These are phyloP conservation scores for Neurospora intermedia DNA, from an alignment of 495 filamentous ascomycete genomes.

Conservation along the genomic window DNA sequence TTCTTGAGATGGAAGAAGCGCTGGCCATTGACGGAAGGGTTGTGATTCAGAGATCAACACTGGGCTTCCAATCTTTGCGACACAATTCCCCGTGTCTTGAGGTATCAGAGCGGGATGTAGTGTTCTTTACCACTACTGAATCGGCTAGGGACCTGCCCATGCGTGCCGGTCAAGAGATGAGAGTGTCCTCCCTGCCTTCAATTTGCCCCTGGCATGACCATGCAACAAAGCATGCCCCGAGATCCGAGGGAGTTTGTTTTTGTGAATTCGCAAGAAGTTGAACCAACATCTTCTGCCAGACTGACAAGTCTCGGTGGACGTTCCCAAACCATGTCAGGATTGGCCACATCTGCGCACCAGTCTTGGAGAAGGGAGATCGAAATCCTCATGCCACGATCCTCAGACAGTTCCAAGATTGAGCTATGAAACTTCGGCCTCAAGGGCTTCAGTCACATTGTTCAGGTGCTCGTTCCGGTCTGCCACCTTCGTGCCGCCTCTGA, in stretches of 20 bases:
- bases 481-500: neutral
- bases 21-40: neutral
- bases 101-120: neutral
- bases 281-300: neutral
- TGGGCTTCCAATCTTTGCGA: neutral
- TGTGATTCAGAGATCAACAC: neutral
- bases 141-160: neutral
- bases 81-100: neutral
- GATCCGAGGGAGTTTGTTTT: neutral
- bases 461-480: neutral
- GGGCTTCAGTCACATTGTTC: neutral
- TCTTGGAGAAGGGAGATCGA: neutral
- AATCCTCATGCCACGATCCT: neutral
- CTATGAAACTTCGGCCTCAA: neutral
- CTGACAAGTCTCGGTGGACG: neutral
- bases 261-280: neutral
- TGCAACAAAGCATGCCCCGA: neutral
- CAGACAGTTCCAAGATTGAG: neutral
- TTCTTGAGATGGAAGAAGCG: neutral
- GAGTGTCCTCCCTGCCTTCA: neutral
- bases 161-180: neutral
- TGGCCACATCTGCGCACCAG: neutral
- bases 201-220: neutral
- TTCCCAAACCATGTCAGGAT: neutral
- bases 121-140: neutral